phyloP scores from a whole-genome alignment of 495 filamentous ascomycete species.

The Penicillium flavigenum region DNA sequence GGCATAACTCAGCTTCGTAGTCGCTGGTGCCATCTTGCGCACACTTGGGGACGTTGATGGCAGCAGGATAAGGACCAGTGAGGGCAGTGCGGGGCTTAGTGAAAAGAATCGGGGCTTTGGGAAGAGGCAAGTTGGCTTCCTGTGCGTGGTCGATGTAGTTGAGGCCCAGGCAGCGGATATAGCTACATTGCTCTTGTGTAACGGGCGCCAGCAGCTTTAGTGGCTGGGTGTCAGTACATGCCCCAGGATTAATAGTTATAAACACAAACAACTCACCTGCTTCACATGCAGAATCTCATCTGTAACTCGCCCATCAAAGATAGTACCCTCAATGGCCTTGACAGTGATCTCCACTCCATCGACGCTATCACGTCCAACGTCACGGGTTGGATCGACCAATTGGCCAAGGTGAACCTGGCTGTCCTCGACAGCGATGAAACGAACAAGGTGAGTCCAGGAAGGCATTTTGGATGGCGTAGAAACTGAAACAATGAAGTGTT shows the following conservation, averaged over 20 bases:
- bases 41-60: slow-evolving; percentile 42
- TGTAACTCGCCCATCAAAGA: slow-evolving; percentile 41
- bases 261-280: too few relatives aligned
- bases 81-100: slow-evolving; percentile 48
- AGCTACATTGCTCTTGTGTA: slow-evolving; percentile 28
- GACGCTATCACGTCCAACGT: slow-evolving; percentile 37
- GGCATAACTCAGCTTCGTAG: slow-evolving; percentile 47
- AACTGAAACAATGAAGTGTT: too few relatives aligned
- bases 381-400: slow-evolving; percentile 33
- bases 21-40: slow-evolving; percentile 50
- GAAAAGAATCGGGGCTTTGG: slow-evolving; percentile 45
- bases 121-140: slow-evolving; percentile 41
- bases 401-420: slow-evolving; percentile 42
- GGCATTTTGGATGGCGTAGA: too few relatives aligned
- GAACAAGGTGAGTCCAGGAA: slow-evolving; percentile 46
- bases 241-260: too few relatives aligned
- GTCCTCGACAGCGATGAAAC: slow-evolving; percentile 49
- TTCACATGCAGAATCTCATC: slow-evolving; percentile 36
- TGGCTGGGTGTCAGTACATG: too few relatives aligned
- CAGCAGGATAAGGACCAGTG: slow-evolving; percentile 40
- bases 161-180: slow-evolving; percentile 47
- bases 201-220: slow-evolving; percentile 41
- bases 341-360: slow-evolving; percentile 36
- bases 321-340: slow-evolving; percentile 36
- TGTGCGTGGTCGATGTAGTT: slow-evolving; percentile 47